These are phyloP conservation scores for Pulveroboletus sp. DNA, from an alignment of 768 basidiomycete species.

Conservation along the genomic window DNA sequence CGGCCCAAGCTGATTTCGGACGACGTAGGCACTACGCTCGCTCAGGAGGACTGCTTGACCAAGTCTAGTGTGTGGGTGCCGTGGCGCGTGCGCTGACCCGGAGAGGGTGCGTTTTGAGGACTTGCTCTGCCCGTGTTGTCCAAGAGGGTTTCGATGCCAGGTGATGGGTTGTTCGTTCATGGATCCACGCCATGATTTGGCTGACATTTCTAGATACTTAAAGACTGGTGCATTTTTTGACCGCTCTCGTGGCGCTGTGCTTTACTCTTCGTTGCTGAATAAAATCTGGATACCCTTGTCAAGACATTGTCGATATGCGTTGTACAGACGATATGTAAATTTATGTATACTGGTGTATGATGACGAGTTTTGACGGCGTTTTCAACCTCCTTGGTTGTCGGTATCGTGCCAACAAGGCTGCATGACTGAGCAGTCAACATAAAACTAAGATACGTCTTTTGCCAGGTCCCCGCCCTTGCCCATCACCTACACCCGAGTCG, in stretches of 20 bases:
- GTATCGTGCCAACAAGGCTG: neutral
- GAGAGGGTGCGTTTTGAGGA: neutral
- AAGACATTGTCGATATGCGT: neutral
- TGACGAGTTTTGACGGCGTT: neutral
- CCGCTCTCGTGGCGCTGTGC: neutral
- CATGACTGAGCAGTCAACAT: neutral
- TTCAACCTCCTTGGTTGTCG: neutral
- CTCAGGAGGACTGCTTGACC: slow-evolving; percentile 16
- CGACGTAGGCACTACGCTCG: neutral
- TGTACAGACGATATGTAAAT: neutral
- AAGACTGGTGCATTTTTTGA: neutral
- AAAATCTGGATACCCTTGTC: neutral
- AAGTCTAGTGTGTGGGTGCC: slow-evolving; percentile 15
- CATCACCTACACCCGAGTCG: too few species aligned
- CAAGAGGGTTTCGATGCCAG: neutral
- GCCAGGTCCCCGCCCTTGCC: too few species aligned
- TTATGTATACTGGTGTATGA: neutral
- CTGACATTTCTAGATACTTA: neutral
- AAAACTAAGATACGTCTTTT: neutral
- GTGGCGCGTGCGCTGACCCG: slow-evolving; percentile 1
- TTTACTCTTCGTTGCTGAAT: neutral
- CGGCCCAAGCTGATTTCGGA: slow-evolving; percentile 1
- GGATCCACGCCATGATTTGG: neutral
- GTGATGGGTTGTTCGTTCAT: neutral
- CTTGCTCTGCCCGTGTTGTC: neutral